Percentiles rank a stretch among this genome's conserved stretches.
Conservation (phyloP, 805 yeast genomes). For the Priceomyces haplophilus region DNA sequence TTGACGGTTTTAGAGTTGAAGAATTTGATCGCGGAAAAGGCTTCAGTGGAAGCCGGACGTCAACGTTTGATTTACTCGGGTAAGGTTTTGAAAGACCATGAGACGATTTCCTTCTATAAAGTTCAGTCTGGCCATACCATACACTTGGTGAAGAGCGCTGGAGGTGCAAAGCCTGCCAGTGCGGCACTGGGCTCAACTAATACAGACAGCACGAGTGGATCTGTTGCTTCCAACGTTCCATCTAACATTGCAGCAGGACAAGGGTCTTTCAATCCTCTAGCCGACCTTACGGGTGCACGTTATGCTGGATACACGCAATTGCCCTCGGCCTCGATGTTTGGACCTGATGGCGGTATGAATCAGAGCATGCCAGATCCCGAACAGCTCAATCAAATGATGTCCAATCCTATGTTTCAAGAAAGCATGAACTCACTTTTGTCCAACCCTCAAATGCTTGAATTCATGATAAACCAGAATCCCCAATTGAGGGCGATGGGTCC, state of each 20-base stretch:
- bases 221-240: constrained; percentile 49
- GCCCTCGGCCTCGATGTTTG: constrained; percentile 86
- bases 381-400: constrained; percentile 71
- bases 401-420: constrained; percentile 77
- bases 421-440: constrained; percentile 76
- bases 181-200: constrained; percentile 19
- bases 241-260: constrained; percentile 81
- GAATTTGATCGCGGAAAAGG: constrained; percentile 52
- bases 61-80: constrained; percentile 94
- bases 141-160: constrained; percentile 84
- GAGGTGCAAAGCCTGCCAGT: constrained; percentile 30
- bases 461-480: constrained; percentile 77
- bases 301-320: constrained; percentile 90
- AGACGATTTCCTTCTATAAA: constrained; percentile 71
- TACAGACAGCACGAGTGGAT: constrained; percentile 11
- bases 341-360: constrained; percentile 92
- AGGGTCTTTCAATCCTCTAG: constrained; percentile 84
- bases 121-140: constrained; percentile 83
- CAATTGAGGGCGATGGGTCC: constrained; percentile 86
- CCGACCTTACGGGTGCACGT: constrained; percentile 91
- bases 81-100: constrained; percentile 82
- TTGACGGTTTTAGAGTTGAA: constrained; percentile 69
- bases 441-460: constrained; percentile 87
- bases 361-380: constrained; percentile 67
- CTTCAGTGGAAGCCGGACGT: constrained; percentile 69